Evolutionary conservation across 225 moss, liverwort and hornwort species (phyloP).

Genomic region (Polytrichum commune): DNA sequence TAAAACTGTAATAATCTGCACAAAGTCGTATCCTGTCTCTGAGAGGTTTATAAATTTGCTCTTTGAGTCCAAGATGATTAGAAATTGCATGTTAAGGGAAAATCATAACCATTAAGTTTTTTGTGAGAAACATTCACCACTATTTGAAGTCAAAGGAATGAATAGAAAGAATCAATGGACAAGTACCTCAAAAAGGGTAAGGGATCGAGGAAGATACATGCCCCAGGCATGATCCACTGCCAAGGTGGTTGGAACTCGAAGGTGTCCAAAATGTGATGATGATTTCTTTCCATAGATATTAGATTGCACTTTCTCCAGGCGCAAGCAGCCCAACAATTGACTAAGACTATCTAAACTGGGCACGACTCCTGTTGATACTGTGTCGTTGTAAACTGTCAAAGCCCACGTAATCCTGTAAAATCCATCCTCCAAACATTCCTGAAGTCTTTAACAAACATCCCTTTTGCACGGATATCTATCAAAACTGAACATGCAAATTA

Average conservation of each 20-base stretch:
- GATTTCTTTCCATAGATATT: slow-evolving; percentile 1
- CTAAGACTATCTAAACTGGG: slow-evolving; percentile 19
- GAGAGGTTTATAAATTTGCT: no score
- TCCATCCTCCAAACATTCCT: neutral
- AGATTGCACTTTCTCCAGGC: neutral
- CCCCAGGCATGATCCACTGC: slow-evolving; percentile 27
- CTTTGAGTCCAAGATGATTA: no score
- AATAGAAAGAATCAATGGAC: neutral
- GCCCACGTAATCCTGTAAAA: slow-evolving; percentile 60
- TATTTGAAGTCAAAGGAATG: no score
- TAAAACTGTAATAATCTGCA: no score
- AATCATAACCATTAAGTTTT: neutral
- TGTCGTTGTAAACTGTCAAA: slow-evolving; percentile 46
- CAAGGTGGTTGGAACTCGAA: neutral
- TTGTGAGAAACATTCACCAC: neutral
- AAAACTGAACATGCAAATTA: neutral
- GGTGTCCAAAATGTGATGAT: neutral
- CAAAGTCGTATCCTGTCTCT: no score
- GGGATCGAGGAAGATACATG: slow-evolving; percentile 23
- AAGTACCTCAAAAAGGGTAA: slow-evolving; percentile 23
- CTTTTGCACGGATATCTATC: neutral
- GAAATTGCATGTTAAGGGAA: no score
- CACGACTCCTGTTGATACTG: slow-evolving; percentile 18
- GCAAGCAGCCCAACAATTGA: slow-evolving; percentile 23
- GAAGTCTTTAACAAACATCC: neutral